Evolutionary conservation across 2,329 filamentous ascomycete species (phyloP).

Genomic region (Simplicillium aogashimaense): DNA sequence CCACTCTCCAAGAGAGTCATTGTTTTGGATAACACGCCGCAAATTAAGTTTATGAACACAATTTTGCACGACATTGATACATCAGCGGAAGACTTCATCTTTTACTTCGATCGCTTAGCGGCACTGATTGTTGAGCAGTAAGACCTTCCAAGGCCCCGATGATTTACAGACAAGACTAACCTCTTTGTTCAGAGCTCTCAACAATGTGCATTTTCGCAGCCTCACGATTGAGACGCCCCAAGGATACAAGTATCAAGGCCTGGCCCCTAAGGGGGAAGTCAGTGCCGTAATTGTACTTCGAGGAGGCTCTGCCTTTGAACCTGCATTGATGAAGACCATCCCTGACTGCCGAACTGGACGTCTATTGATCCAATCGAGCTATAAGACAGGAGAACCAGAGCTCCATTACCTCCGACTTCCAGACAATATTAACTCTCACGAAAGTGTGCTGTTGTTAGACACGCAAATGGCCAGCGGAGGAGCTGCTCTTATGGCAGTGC

Average conservation of each 20-base stretch:
- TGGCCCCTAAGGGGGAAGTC: slow-evolving; percentile 61
- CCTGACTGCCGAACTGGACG: slow-evolving; percentile 87
- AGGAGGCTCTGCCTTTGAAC: slow-evolving; percentile 81
- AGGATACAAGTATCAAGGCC: slow-evolving; percentile 58
- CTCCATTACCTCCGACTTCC: slow-evolving; percentile 82
- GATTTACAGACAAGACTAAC: background rate
- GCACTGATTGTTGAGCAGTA: slow-evolving; percentile 75
- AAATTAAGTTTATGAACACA: slow-evolving; percentile 81
- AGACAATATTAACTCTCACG: slow-evolving; percentile 60
- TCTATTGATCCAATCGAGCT: slow-evolving; percentile 82
- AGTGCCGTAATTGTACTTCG: slow-evolving; percentile 84
- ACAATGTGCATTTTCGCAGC: slow-evolving; percentile 62
- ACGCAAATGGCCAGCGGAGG: slow-evolving; percentile 93
- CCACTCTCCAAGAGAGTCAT: slow-evolving; percentile 67
- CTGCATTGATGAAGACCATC: slow-evolving; percentile 78
- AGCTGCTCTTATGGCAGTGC: slow-evolving; percentile 81
- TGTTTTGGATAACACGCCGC: slow-evolving; percentile 65
- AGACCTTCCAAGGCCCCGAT: slow-evolving; percentile 13
- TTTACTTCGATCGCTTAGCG: slow-evolving; percentile 88
- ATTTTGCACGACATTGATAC: slow-evolving; percentile 77
- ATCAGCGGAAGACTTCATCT: slow-evolving; percentile 82
- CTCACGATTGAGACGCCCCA: slow-evolving; percentile 60
- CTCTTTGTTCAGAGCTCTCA: slow-evolving; percentile 52
- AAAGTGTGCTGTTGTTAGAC: slow-evolving; percentile 78
- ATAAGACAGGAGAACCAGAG: slow-evolving; percentile 79